A percentile compares a stretch with the other conserved stretches of the same genome.
Conservation (phyloP, 108 stramenopile genomes). For the Cyclotella atomus region DNA sequence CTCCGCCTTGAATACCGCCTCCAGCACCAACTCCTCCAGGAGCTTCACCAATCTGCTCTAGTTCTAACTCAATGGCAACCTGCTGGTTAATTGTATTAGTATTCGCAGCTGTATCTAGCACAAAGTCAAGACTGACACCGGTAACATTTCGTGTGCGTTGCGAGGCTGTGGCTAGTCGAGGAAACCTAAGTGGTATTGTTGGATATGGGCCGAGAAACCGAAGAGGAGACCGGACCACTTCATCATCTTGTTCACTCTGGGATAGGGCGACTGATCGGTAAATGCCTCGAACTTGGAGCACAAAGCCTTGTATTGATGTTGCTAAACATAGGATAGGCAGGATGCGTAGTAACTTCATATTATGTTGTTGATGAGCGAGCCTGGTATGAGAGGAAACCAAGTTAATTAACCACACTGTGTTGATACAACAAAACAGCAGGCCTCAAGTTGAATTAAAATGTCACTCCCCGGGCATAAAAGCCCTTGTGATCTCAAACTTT, state of each 20-base stretch:
- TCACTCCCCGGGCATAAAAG: slow-evolving; percentile 31
- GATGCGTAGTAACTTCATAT: neutral
- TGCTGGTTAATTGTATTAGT: slow-evolving; percentile 73
- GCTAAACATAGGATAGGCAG: neutral
- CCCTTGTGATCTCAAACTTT: slow-evolving; percentile 59
- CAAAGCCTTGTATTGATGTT: neutral
- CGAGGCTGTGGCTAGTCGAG: slow-evolving; percentile 64
- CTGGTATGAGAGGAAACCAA: too few relatives aligned
- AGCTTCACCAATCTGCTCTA: slow-evolving; percentile 61
- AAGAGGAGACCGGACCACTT: slow-evolving; percentile 57
- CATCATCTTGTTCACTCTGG: neutral
- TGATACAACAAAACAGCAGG: too few relatives aligned
- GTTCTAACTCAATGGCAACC: slow-evolving; percentile 61
- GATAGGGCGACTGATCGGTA: neutral
- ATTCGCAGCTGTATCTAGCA: slow-evolving; percentile 80
- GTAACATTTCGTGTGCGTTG: slow-evolving; percentile 65
- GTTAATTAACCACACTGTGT: too few relatives aligned
- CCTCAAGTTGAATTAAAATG: slow-evolving; percentile 9
- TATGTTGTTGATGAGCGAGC: too few relatives aligned
- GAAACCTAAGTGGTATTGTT: slow-evolving; percentile 68
- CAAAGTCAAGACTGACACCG: slow-evolving; percentile 73
- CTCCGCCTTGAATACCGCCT: slow-evolving; percentile 65
- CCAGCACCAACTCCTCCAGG: slow-evolving; percentile 60
- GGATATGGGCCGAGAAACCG: slow-evolving; percentile 79
- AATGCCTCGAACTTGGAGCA: neutral